phyloP scores from a whole-genome alignment of 805 yeast genomes.

The Saccharomycopsis selenospora region DNA sequence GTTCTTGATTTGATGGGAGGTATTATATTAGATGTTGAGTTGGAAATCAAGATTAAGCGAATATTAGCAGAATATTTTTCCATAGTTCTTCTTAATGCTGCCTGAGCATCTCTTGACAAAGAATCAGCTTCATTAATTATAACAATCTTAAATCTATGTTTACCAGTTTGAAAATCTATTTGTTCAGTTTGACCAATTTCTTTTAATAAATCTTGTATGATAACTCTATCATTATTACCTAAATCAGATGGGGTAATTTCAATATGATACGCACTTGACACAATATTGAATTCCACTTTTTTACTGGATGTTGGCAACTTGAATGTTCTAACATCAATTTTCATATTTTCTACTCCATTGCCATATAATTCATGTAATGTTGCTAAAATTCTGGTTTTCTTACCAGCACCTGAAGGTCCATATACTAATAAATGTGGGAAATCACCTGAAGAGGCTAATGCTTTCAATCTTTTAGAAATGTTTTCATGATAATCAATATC shows the following conservation, averaged over 20 bases:
- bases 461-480: conserved; percentile 55
- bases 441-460: conserved; percentile 67
- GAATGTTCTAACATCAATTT: conserved; percentile 84
- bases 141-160: conserved; percentile 65
- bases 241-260: conserved; percentile 96
- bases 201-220: conserved; percentile 86
- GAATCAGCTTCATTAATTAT: conserved; percentile 89
- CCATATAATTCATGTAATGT: conserved; percentile 78
- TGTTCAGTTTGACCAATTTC: conserved; percentile 95
- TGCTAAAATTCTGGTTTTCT: conserved; percentile 85
- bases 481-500: conserved; percentile 59
- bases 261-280: conserved; percentile 84
- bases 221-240: conserved; percentile 93
- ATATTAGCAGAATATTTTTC: conserved; percentile 87
- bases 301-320: conserved; percentile 60
- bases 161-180: conserved; percentile 61
- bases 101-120: conserved; percentile 87
- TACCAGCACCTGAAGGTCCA: conserved; percentile 97
- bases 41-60: conserved; percentile 76
- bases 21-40: conserved; percentile 85
- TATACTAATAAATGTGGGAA: conserved; percentile 88
- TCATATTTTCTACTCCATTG: conserved; percentile 69
- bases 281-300: conserved; percentile 84
- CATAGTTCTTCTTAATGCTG: conserved; percentile 93
- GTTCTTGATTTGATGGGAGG: conserved; percentile 94